These are phyloP conservation scores for Mycena filopes DNA, from an alignment of 768 basidiomycete species.

Conservation along the genomic window DNA sequence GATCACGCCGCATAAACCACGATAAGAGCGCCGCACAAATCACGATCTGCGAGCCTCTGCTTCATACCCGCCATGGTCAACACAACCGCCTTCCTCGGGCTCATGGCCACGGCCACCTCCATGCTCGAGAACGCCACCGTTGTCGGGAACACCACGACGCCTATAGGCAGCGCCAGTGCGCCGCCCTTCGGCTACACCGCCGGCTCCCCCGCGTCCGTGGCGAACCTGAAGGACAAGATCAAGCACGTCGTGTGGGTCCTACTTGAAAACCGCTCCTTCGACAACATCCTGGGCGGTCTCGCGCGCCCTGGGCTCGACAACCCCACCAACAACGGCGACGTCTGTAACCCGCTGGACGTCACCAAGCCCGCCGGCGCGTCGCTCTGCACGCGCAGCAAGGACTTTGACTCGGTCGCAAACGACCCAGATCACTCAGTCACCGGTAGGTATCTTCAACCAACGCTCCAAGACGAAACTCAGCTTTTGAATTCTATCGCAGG, in stretches of 20 bases:
- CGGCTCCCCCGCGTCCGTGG: conserved; percentile 28
- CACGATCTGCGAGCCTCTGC: not conserved
- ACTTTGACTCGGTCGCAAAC: conserved; percentile 35
- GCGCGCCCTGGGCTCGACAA: conserved; percentile 35
- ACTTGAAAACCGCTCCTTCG: conserved; percentile 44
- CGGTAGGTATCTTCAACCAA: no score
- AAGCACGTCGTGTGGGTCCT: conserved; percentile 41
- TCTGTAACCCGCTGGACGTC: conserved; percentile 39
- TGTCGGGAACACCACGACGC: not conserved
- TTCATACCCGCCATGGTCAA: conserved; percentile 27
- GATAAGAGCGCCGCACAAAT: no score
- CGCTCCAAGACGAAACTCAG: no score
- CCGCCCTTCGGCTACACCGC: conserved; percentile 35
- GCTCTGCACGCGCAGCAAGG: conserved; percentile 35
- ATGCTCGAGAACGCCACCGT: conserved; percentile 10
- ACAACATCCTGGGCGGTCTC: conserved; percentile 42
- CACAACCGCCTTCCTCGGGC: conserved; percentile 25
- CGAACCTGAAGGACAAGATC: conserved; percentile 36
- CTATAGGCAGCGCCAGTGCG: not conserved
- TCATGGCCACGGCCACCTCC: conserved; percentile 27
- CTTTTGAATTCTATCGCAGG: no score
- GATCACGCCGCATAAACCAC: no score
- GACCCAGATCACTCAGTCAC: conserved; percentile 41
- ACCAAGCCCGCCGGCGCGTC: conserved; percentile 28
- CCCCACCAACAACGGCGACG: conserved; percentile 32